Percentiles rank a stretch among this genome's conserved stretches.
Conservation (phyloP, 192 early-diverging fungal genomes). For the Dissophora globulifera region DNA sequence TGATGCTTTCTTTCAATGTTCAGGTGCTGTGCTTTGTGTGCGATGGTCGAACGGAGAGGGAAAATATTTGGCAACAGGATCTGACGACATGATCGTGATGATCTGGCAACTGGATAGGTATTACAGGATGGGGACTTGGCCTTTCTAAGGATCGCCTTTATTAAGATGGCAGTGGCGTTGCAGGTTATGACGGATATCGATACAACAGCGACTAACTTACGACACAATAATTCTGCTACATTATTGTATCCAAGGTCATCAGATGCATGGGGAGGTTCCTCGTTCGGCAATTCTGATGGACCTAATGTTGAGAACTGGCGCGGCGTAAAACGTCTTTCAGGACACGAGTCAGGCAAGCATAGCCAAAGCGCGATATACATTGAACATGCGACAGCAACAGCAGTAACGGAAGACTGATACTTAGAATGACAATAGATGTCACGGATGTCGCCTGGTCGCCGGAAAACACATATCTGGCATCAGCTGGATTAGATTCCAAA, state of each 20-base stretch:
- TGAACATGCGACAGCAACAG: no score
- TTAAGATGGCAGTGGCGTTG: no score
- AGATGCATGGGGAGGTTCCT: constrained; percentile 50
- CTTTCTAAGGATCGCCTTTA: no score
- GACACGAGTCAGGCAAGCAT: constrained; percentile 87
- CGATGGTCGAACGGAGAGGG: constrained; percentile 82
- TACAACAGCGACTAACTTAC: no score
- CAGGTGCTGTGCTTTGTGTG: constrained; percentile 89
- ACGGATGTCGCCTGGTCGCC: constrained; percentile 93
- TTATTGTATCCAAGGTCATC: no score
- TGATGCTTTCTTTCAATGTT: no score
- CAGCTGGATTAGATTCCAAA: constrained; percentile 87
- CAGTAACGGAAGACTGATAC: no score
- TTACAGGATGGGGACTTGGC: no score
- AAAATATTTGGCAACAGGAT: constrained; percentile 84
- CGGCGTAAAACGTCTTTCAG: constrained; percentile 76
- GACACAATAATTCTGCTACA: no score
- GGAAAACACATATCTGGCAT: constrained; percentile 85
- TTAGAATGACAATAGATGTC: constrained; percentile 71
- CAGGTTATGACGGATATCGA: no score
- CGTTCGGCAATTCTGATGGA: constrained; percentile 60
- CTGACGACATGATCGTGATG: constrained; percentile 92
- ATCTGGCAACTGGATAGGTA: constrained; percentile 87
- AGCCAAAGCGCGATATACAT: no score
- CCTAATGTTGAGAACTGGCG: constrained; percentile 79